These are phyloP conservation scores for Citrullus mucosospermus DNA, from an alignment of 306 rosid species.

Conservation along the genomic window DNA sequence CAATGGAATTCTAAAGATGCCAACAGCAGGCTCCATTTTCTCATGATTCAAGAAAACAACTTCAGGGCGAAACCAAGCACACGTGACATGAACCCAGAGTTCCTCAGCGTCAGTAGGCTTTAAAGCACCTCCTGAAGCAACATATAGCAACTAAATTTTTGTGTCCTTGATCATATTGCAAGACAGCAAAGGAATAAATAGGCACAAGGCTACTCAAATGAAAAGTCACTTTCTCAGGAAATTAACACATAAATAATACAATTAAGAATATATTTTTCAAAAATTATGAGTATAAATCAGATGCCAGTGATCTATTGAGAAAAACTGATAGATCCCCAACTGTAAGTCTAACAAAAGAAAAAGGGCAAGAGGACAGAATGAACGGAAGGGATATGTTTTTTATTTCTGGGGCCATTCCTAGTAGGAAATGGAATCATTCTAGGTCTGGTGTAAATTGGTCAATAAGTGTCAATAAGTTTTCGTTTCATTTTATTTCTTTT, in stretches of 20 bases:
- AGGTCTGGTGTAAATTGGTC: not conserved
- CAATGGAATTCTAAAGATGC: conserved; percentile 75
- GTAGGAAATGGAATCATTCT: not conserved
- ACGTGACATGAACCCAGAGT: conserved; percentile 88
- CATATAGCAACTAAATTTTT: not conserved
- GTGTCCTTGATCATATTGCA: not conserved
- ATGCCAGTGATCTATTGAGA: not conserved
- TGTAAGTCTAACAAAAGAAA: too few species aligned
- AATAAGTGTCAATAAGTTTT: not conserved
- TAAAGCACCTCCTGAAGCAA: conserved; percentile 78
- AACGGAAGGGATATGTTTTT: not conserved
- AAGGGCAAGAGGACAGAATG: not conserved
- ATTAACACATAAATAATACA: not conserved
- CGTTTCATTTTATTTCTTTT: not conserved
- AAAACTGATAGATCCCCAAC: too few species aligned
- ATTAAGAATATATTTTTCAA: not conserved
- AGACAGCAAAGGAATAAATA: not conserved
- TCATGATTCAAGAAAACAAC: conserved; percentile 65
- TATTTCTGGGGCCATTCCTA: not conserved
- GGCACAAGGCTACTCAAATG: not conserved
- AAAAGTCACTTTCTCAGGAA: not conserved
- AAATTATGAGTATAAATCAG: not conserved
- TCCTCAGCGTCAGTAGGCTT: conserved; percentile 89
- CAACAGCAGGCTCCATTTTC: conserved; percentile 91
- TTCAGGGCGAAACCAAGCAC: conserved; percentile 94